Evolutionary conservation across 1,284 basidiomycete genomes (phyloP).

Genomic region (Ceratobasidium sp.): DNA sequence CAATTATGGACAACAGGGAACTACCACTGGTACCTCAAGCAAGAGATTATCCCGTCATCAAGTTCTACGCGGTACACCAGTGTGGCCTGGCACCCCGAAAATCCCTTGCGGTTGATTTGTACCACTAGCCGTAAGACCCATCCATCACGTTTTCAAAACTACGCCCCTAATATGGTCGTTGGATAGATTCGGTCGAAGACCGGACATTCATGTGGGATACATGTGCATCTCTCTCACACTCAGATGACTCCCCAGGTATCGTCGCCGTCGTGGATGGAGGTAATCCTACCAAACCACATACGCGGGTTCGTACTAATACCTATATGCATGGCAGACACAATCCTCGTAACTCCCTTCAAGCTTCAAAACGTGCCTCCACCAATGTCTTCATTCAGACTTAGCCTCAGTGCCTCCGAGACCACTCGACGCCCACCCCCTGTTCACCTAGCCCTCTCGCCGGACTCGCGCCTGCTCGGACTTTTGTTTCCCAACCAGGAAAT

Average conservation of each 20-base stretch:
- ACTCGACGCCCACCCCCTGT: conserved; percentile 64
- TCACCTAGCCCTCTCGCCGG: conserved; percentile 74
- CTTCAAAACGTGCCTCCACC: conserved; percentile 95
- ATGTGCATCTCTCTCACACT: conserved; percentile 69
- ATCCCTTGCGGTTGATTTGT: conserved; percentile 76
- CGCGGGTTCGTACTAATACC: neutral
- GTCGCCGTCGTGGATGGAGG: conserved; percentile 94
- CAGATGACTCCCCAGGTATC: conserved; percentile 83
- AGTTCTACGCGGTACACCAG: conserved; percentile 70
- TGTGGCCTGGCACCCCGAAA: conserved; percentile 90
- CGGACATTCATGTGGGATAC: conserved; percentile 84
- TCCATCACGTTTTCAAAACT: neutral
- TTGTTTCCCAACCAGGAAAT: conserved; percentile 68
- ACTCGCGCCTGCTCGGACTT: conserved; percentile 72
- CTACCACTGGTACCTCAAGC: conserved; percentile 97
- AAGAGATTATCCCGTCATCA: conserved; percentile 75
- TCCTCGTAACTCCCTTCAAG: conserved; percentile 92
- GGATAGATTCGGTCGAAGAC: conserved; percentile 65
- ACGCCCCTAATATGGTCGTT: conserved; percentile 27
- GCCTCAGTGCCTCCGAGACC: conserved; percentile 54
- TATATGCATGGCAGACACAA: conserved; percentile 64
- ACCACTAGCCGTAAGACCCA: conserved; percentile 64
- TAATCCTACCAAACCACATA: conserved; percentile 59
- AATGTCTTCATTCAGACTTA: conserved; percentile 84
- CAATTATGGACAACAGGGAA: conserved; percentile 97